Conservation (phyloP, 257 asterid species). For the Solanum gandarillasii region DNA sequence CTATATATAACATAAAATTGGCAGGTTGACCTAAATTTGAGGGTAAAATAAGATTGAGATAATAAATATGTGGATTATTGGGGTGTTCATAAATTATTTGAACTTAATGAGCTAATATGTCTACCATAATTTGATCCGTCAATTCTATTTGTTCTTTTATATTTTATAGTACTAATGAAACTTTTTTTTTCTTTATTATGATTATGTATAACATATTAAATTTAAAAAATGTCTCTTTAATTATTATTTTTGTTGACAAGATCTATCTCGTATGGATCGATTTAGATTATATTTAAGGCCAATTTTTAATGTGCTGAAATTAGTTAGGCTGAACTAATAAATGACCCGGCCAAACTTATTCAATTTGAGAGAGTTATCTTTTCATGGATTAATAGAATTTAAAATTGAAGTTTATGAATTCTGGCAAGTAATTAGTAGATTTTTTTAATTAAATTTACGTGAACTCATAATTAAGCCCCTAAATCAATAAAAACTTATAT, state of each 20-base stretch:
- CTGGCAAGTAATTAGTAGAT: not conserved
- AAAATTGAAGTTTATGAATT: not conserved
- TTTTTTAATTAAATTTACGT: too few species aligned
- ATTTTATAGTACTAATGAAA: too few species aligned
- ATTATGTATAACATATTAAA: not conserved
- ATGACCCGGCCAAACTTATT: not conserved
- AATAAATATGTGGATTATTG: not conserved
- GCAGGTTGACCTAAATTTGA: not conserved
- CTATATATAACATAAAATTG: too few species aligned
- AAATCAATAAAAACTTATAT: not conserved
- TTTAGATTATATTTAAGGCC: not conserved
- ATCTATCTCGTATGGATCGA: not conserved
- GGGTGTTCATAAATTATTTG: not conserved
- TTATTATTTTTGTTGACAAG: not conserved
- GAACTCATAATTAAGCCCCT: not conserved
- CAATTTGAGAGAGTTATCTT: accelerated
- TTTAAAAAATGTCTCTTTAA: not conserved
- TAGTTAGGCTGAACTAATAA: too few species aligned
- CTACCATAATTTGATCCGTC: too few species aligned
- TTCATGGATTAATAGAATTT: not conserved
- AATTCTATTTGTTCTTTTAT: too few species aligned
- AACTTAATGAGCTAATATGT: too few species aligned
- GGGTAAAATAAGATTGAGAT: not conserved
- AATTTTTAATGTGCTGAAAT: not conserved
- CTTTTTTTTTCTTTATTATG: not conserved